phyloP scores from a whole-genome alignment of 2,329 filamentous ascomycete genomes.

The Fusarium sp. region DNA sequence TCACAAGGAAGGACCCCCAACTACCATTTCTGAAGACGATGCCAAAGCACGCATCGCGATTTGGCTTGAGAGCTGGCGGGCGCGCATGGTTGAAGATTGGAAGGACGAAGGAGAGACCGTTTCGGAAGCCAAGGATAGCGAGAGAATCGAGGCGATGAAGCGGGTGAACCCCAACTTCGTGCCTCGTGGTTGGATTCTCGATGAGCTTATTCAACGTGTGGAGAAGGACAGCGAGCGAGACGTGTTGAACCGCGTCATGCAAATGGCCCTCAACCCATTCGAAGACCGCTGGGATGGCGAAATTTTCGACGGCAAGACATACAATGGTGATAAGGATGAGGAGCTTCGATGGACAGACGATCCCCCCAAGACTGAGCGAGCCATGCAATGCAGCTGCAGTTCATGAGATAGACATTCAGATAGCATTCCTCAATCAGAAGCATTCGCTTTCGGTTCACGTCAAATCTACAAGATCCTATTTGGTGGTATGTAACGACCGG shows the following conservation, averaged over 20 bases:
- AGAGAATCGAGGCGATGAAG: conserved; percentile 81
- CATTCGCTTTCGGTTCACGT: background rate
- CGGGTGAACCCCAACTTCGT: conserved; percentile 93
- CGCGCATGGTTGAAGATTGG: conserved; percentile 82
- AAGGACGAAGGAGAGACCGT: conserved; percentile 59
- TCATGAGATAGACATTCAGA: conserved; percentile 65
- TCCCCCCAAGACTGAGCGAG: conserved; percentile 80
- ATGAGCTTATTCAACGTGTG: conserved; percentile 90
- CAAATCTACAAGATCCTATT: conserved; percentile 25
- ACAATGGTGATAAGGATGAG: conserved; percentile 74
- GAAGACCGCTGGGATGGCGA: conserved; percentile 77
- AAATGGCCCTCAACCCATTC: conserved; percentile 87
- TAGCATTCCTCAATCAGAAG: background rate
- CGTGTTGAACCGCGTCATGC: conserved; percentile 81
- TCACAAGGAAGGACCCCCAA: conserved; percentile 77
- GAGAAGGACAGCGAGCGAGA: conserved; percentile 86
- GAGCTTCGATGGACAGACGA: conserved; percentile 88
- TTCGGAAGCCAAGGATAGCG: conserved; percentile 63
- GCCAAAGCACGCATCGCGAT: conserved; percentile 75
- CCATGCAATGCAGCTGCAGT: conserved; percentile 95
- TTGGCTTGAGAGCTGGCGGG: conserved; percentile 87
- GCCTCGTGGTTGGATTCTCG: conserved; percentile 89
- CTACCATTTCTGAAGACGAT: conserved; percentile 69
- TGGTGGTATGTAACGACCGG: conserved; percentile 73
- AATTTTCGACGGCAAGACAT: conserved; percentile 60